Conservation (phyloP, 2,329 filamentous ascomycete species). For the Penicillium sumatraense region DNA sequence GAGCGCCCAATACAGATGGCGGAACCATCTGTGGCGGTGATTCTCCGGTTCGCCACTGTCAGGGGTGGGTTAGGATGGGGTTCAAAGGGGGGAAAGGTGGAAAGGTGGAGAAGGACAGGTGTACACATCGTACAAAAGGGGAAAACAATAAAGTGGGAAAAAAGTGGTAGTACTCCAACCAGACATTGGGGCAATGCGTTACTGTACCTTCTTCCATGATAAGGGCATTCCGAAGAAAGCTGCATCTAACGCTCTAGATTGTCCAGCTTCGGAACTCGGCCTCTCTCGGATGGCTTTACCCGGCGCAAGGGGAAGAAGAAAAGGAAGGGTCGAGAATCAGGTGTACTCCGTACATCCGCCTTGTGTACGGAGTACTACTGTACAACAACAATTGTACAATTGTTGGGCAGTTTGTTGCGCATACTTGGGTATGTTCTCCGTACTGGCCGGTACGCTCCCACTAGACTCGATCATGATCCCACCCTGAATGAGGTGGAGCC, state of each 20-base stretch:
- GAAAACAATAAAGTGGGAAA: not conserved
- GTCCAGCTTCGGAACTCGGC: not conserved
- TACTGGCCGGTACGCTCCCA: conserved; percentile 27
- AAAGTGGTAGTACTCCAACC: too few relatives aligned
- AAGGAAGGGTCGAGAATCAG: not conserved
- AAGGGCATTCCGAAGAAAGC: not conserved
- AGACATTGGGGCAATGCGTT: too few relatives aligned
- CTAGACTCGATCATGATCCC: conserved; percentile 29
- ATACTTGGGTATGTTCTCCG: conserved; percentile 5
- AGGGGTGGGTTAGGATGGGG: conserved; percentile 14
- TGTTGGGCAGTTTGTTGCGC: not conserved
- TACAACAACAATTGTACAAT: not conserved
- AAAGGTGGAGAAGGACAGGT: conserved; percentile 4
- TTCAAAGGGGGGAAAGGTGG: conserved; percentile 4
- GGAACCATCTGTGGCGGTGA: conserved; percentile 6
- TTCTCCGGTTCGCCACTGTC: conserved; percentile 21
- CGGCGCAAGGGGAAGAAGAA: conserved; percentile 1
- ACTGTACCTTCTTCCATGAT: not conserved
- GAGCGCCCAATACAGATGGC: not conserved
- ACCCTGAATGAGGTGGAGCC: conserved; percentile 13
- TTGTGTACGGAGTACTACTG: too few relatives aligned
- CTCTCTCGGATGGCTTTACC: not conserved
- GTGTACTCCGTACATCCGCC: too few relatives aligned
- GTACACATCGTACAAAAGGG: not conserved
- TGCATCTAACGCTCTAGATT: not conserved